phyloP scores from a whole-genome alignment of 441 rosid genomes.

The Erodium moschatum region DNA sequence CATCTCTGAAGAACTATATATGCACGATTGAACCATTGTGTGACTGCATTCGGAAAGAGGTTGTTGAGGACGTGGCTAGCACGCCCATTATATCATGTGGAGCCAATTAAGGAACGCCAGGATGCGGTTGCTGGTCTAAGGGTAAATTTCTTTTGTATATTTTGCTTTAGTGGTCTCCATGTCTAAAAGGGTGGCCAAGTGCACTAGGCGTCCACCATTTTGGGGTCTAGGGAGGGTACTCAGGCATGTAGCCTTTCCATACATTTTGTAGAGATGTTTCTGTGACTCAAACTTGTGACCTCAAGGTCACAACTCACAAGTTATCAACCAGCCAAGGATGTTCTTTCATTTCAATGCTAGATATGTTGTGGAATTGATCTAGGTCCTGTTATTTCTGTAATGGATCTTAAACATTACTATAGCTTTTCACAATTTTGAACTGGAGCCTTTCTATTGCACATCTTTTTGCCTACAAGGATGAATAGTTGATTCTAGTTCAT shows the following conservation, averaged over 20 bases:
- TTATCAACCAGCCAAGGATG: not conserved
- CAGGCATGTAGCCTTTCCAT: not conserved
- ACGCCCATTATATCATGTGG: conserved; percentile 64
- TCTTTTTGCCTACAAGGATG: not conserved
- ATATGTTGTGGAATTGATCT: not conserved
- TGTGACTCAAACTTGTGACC: not conserved
- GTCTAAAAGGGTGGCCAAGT: not conserved
- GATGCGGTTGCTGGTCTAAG: conserved; percentile 78
- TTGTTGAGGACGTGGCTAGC: conserved; percentile 90
- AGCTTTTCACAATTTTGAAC: not conserved
- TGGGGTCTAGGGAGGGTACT: not conserved
- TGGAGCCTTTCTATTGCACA: not conserved
- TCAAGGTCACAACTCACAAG: not conserved
- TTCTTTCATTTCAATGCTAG: not conserved
- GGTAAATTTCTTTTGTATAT: conserved; percentile 36
- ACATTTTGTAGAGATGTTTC: not conserved
- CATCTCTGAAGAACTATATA: conserved; percentile 66
- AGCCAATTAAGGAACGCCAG: conserved; percentile 79
- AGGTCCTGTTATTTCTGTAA: not conserved
- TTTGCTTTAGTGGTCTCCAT: not conserved
- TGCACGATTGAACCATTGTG: conserved; percentile 81
- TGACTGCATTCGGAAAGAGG: conserved; percentile 86
- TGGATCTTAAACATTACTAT: not conserved
- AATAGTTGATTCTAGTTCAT: not conserved
- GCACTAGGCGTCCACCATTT: not conserved